phyloP scores from a whole-genome alignment of 805 yeast species.

The Saccharomycopsis fibuligera region DNA sequence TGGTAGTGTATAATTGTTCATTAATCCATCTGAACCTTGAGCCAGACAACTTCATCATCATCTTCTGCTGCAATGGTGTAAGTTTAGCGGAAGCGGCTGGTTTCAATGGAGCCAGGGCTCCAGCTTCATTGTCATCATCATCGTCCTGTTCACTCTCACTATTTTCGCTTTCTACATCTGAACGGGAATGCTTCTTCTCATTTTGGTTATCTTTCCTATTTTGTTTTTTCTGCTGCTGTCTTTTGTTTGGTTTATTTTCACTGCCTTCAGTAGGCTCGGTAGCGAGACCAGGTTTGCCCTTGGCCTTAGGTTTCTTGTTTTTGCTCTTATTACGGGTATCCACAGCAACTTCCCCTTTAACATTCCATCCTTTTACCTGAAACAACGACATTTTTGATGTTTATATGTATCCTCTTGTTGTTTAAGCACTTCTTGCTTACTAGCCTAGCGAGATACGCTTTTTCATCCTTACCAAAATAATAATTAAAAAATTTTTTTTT shows the following conservation, averaged over 20 bases:
- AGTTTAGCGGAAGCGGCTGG: slow-evolving; percentile 30
- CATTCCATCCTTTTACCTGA: slow-evolving; percentile 77
- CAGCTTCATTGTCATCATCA: slow-evolving; percentile 22
- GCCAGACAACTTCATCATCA: slow-evolving; percentile 92
- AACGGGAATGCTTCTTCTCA: slow-evolving; percentile 6
- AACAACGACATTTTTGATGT: slow-evolving; percentile 61
- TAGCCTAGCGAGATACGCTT: no score
- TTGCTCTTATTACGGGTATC: slow-evolving; percentile 31
- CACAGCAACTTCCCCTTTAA: slow-evolving; percentile 47
- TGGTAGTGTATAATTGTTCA: slow-evolving; percentile 87
- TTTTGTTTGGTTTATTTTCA: slow-evolving; percentile 22
- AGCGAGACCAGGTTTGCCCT: slow-evolving; percentile 32
- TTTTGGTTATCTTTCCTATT: slow-evolving; percentile 7
- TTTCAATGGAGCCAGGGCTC: slow-evolving; percentile 11
- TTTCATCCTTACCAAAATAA: no score
- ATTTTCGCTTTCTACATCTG: slow-evolving; percentile 20
- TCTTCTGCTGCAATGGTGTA: slow-evolving; percentile 87
- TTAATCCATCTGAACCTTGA: slow-evolving; percentile 97
- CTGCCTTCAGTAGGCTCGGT: slow-evolving; percentile 27
- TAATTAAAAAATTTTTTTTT: no score
- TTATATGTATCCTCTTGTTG: no score
- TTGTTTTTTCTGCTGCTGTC: slow-evolving; percentile 23
- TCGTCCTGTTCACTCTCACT: slow-evolving; percentile 27
- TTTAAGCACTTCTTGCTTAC: no score
- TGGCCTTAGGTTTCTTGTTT: slow-evolving; percentile 23